These are phyloP conservation scores for Cucumis cinereus DNA, from an alignment of 306 rosid genomes.

Conservation along the genomic window DNA sequence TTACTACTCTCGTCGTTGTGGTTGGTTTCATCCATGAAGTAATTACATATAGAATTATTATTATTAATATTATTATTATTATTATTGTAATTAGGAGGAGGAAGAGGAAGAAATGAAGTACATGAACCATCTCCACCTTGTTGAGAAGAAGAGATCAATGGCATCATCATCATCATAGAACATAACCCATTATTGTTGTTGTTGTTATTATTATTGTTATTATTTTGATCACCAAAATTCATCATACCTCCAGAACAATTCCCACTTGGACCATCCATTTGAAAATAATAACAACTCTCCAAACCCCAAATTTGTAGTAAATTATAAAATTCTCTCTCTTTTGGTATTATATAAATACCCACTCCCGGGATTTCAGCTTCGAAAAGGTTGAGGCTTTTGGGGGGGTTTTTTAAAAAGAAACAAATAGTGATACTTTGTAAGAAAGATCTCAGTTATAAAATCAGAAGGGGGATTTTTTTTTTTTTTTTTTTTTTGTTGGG, in stretches of 20 bases:
- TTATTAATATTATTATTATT: constrained; percentile 11
- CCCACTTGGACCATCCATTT: constrained; percentile 45
- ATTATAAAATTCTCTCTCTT: too few species aligned
- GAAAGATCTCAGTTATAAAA: background rate
- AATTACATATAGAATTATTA: constrained; percentile 18
- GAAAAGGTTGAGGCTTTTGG: constrained; percentile 41
- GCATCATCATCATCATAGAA: constrained; percentile 70
- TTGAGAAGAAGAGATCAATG: constrained; percentile 31
- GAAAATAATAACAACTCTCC: background rate
- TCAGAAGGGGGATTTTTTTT: background rate
- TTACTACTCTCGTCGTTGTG: background rate
- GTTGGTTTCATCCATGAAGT: constrained; percentile 46
- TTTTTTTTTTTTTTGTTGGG: background rate
- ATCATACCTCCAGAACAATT: constrained; percentile 27
- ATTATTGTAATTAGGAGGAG: constrained; percentile 6
- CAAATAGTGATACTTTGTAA: background rate
- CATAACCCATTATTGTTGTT: constrained; percentile 37
- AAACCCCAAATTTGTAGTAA: too few species aligned
- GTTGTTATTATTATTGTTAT: too few species aligned
- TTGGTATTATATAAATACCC: constrained; percentile 4
- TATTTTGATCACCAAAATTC: constrained; percentile 49
- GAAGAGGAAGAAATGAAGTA: constrained; percentile 29
- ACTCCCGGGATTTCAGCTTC: constrained; percentile 90
- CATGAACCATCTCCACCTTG: constrained; percentile 15
- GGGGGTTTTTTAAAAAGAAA: background rate